Percentiles rank a stretch among this genome's conserved stretches.
Conservation (phyloP, 208 protist species). For the Leptomonas pyrrhocoris region DNA sequence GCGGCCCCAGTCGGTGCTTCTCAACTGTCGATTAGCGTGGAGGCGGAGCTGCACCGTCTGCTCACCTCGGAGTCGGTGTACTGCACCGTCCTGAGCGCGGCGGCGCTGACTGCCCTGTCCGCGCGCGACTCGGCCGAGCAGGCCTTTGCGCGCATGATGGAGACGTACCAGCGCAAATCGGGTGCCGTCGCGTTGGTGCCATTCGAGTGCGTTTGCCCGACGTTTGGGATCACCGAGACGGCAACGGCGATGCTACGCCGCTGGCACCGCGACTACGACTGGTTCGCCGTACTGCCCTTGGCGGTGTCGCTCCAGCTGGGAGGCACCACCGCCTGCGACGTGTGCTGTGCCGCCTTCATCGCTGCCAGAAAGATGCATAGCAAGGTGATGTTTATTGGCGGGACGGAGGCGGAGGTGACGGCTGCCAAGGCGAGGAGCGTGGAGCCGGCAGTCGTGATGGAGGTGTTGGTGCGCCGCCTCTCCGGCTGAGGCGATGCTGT, state of each 20-base stretch:
- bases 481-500: not conserved
- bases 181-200: slow-evolving; percentile 63
- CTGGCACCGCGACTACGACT: slow-evolving; percentile 50
- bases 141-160: slow-evolving; percentile 84
- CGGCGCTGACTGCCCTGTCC: slow-evolving; percentile 49
- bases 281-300: slow-evolving; percentile 66
- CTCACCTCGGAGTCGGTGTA: slow-evolving; percentile 42
- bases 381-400: slow-evolving; percentile 64
- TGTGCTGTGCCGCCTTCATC: slow-evolving; percentile 54
- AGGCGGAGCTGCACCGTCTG: slow-evolving; percentile 26
- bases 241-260: slow-evolving; percentile 33
- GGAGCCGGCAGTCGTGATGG: slow-evolving; percentile 48
- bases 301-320: slow-evolving; percentile 62
- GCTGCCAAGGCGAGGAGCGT: slow-evolving; percentile 42
- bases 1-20: not conserved
- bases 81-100: slow-evolving; percentile 63
- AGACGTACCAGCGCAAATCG: slow-evolving; percentile 56
- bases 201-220: slow-evolving; percentile 41
- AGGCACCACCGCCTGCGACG: slow-evolving; percentile 25
- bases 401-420: slow-evolving; percentile 32
- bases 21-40: slow-evolving; percentile 11
- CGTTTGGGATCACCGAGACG: slow-evolving; percentile 27
- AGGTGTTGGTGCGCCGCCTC: slow-evolving; percentile 31
- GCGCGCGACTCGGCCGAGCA: slow-evolving; percentile 28
- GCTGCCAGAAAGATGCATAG: slow-evolving; percentile 33